Conservation (phyloP, 208 protist species). For the Trypanosoma conorhini region DNA sequence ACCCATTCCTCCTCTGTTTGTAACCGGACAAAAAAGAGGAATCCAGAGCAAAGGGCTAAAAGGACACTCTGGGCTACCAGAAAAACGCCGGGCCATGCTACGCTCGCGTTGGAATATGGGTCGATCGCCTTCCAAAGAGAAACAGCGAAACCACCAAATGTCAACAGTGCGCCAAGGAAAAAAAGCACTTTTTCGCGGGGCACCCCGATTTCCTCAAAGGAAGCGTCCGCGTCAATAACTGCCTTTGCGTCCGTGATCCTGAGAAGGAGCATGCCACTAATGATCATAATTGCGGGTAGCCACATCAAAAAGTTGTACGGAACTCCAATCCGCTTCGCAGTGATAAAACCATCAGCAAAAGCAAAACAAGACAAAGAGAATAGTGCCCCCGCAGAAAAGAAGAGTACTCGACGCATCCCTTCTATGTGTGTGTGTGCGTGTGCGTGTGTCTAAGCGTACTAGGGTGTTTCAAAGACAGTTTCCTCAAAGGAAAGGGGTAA, state of each 20-base stretch:
- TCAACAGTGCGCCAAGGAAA: conserved; percentile 50
- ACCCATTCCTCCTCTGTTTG: conserved; percentile 17
- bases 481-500: neutral
- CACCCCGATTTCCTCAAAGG: conserved; percentile 28
- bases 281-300: conserved; percentile 42
- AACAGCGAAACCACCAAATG: conserved; percentile 50
- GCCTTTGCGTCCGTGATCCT: conserved; percentile 43
- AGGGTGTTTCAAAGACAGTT: too few species aligned
- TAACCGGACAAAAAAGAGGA: conserved; percentile 28
- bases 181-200: conserved; percentile 54
- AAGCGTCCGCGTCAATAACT: conserved; percentile 35
- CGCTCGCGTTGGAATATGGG: conserved; percentile 36
- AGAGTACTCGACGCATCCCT: conserved; percentile 7
- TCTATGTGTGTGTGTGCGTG: neutral
- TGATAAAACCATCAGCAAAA: conserved; percentile 63
- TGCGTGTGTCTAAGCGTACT: too few species aligned
- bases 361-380: conserved; percentile 42
- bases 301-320: conserved; percentile 82
- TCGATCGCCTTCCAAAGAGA: conserved; percentile 62
- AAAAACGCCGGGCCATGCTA: conserved; percentile 49
- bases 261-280: conserved; percentile 54
- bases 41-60: conserved; percentile 20
- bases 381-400: conserved; percentile 35
- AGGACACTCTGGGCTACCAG: conserved; percentile 49
- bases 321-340: conserved; percentile 30